Conservation (phyloP, 1,284 basidiomycete genomes). For the Microbotryum lychnidis-dioicae region DNA sequence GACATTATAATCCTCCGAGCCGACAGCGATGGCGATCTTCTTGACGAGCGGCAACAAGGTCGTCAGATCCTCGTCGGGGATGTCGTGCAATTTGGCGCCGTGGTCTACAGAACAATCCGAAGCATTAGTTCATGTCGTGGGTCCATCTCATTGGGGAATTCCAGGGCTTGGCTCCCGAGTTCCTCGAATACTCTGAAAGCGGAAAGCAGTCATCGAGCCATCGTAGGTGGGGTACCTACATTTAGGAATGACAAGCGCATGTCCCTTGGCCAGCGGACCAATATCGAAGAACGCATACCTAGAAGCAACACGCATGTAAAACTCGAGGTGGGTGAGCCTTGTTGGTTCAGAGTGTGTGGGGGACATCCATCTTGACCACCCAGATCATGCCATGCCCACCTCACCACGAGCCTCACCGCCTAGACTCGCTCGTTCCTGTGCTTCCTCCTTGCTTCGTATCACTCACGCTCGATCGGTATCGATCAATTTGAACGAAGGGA, state of each 20-base stretch:
- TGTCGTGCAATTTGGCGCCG: conserved; percentile 42
- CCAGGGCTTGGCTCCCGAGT: too few relatives aligned
- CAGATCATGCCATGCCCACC: too few relatives aligned
- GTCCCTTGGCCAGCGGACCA: conserved; percentile 41
- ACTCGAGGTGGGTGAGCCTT: too few relatives aligned
- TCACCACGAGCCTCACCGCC: too few relatives aligned
- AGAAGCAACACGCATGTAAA: not conserved
- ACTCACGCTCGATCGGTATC: conserved; percentile 40
- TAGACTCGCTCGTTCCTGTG: too few relatives aligned
- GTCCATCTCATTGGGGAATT: too few relatives aligned
- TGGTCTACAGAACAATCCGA: conserved; percentile 28
- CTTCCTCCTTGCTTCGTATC: too few relatives aligned
- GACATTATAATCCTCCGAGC: conserved; percentile 43
- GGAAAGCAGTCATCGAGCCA: too few relatives aligned
- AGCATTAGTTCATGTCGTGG: too few relatives aligned
- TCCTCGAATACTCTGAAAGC: too few relatives aligned
- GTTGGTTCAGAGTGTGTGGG: too few relatives aligned
- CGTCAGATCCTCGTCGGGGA: conserved; percentile 41
- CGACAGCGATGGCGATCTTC: conserved; percentile 41
- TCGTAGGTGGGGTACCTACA: conserved; percentile 4
- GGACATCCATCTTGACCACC: too few relatives aligned
- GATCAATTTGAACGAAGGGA: conserved; percentile 42
- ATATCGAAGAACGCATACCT: conserved; percentile 40
- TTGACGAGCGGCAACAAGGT: conserved; percentile 42
- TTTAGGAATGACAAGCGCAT: conserved; percentile 45